Evolutionary conservation across 192 early-diverging fungal genomes (phyloP), one percentile per base, ranked within the genome.

Genomic region (Powellomyces hirtus): DNA sequence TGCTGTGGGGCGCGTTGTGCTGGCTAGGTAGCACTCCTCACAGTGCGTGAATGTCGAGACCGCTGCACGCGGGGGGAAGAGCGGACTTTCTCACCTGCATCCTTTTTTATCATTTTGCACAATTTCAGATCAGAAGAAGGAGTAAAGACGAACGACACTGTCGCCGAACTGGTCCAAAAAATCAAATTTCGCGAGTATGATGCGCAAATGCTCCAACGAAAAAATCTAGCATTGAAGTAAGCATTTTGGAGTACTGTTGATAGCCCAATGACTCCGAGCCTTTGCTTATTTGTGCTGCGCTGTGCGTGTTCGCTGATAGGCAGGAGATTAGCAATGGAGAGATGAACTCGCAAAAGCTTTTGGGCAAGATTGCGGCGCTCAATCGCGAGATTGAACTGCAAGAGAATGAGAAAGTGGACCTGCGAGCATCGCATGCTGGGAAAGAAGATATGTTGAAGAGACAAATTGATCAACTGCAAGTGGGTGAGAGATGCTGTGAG

Each of bases 111-210:
- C 26, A 27, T 68, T 30, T 61, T 31, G 0, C 26, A n/a, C n/a
- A 36, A 44, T 24, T 1, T 0, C 62, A 78, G 77, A 34, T 40
- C 37, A 16, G 71, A 75, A 34, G 70, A 76, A 37, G 52, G 45
- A 18, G 65, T 59, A n/a, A 69, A 73, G 49, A 73, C 58, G 22
- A 60, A 52, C 37, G 72, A 79, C 14, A 33, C 70, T 1, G 51
- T 78, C 8, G 46, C 69, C 0, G 78, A 77, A 30, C 35, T 80
- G 6, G 27, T 66, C 22, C 78, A 83, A 51, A 75, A 78, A 49
- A 40, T 83, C 29, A 78, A 75, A 38, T 83, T 83, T 46, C 64
- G 75, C 4, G 81, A 83, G n/a, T 67, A 83, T 26, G 81, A 83
- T 73, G 30, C 79, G 24, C 74, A 83, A 45, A 70, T 83, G 40